Base-by-base conservation (phyloP, 1,284 basidiomycete genomes). In the Marasmius oreades region DNA sequence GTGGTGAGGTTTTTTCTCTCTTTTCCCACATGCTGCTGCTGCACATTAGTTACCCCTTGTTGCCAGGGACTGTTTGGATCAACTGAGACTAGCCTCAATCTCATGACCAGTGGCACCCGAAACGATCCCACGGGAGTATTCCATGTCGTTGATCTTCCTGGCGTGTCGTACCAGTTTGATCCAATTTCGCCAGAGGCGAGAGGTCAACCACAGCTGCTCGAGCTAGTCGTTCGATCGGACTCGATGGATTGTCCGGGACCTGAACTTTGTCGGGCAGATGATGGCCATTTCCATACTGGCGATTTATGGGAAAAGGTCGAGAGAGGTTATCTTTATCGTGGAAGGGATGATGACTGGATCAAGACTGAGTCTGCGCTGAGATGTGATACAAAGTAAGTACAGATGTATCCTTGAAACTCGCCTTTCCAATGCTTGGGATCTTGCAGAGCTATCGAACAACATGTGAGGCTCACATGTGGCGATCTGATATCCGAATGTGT, bases 61-160 rank as follows among this genome's bases (percentile, higher is more conserved):
- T 55, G 23, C 39, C 61, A 84, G 80, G 88, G 88, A 67, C 75
- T 86, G 22, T 89, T 88, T 64, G 86, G 86, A n/a, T 87, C 79
- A 69, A 89, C 86, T 3, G 88, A 90, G 71, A 26, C 14, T 10
- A 24, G 45, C 20, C 10, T 26, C n/a, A 47, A 16, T 22, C 20
- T 47, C 22, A 2, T 26, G 23, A 24, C 45, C 45, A 6, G 6
- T 5, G 20, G 45, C n/a, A 26, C 20, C 20, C 20, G n/a, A 11
- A 16, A n/a, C 10, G 20, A 47, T 11, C 18, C 20, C 20, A 24
- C 45, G 45, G 26, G 26, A 24, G 14, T 8, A 24, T 74, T 89
- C 42, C 71, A 71, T 14, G 74, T 80, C 22, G 65, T 86, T 18
- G 74, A 77, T 7, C n/a, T n/a, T n/a, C n/a, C n/a, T n/a, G 77